Evolutionary conservation across 441 rosid species (phyloP).

Genomic region (Pelargonium citronellum): DNA sequence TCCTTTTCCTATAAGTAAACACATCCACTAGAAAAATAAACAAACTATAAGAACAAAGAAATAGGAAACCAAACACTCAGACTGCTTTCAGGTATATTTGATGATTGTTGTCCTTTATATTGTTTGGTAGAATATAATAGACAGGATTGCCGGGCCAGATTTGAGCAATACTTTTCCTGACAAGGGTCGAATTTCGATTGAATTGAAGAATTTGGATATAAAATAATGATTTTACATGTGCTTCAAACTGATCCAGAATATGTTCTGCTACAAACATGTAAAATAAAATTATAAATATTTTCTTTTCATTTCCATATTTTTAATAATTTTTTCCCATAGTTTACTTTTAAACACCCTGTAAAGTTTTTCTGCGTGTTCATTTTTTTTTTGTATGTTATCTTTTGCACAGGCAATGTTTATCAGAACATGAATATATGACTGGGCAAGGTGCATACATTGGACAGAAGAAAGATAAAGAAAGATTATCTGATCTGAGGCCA

Average conservation of each 20-base stretch:
- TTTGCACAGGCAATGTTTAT: constrained; percentile 41
- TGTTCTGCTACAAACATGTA: background rate
- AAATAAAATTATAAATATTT: background rate
- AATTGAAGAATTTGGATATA: background rate
- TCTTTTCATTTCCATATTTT: background rate
- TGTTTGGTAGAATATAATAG: background rate
- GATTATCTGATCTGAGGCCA: constrained; percentile 35
- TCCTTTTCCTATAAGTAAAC: background rate
- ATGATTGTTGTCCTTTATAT: background rate
- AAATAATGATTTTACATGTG: background rate
- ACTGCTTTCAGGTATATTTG: background rate
- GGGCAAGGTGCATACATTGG: constrained; percentile 30
- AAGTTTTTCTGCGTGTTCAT: background rate
- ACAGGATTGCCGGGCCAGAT: background rate
- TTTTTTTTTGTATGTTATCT: constrained; percentile 21
- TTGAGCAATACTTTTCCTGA: background rate
- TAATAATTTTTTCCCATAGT: background rate
- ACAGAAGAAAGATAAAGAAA: constrained; percentile 34
- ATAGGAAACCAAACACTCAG: background rate
- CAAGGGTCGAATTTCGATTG: background rate
- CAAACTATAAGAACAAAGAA: background rate
- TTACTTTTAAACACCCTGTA: background rate
- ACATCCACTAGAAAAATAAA: background rate
- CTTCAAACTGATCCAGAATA: background rate
- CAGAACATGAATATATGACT: constrained; percentile 35